phyloP scores from a whole-genome alignment of 2,329 filamentous ascomycete genomes.

The Colletotrichum filicis region DNA sequence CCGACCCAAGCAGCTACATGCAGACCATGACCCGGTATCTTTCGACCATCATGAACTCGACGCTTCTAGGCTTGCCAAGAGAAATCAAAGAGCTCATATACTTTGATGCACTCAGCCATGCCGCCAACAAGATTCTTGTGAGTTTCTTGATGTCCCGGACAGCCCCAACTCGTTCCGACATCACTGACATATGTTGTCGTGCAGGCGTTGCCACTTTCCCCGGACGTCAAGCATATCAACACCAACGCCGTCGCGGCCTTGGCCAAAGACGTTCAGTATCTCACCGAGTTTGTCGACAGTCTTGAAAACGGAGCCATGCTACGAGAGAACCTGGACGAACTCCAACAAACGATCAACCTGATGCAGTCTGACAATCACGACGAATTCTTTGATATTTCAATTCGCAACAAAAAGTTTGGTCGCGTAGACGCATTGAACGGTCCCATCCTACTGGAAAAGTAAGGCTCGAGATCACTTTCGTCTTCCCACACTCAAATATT shows the following conservation, averaged over 20 bases:
- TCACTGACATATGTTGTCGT: not conserved
- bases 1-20: conserved; percentile 92
- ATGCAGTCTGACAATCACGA: conserved; percentile 92
- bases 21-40: conserved; percentile 93
- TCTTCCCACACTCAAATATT: conserved; percentile 33
- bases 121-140: conserved; percentile 85
- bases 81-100: conserved; percentile 99
- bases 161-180: not conserved
- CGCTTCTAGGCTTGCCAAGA: conserved; percentile 89
- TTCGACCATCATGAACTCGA: conserved; percentile 96
- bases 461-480: conserved; percentile 42
- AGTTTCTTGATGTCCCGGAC: conserved; percentile 37
- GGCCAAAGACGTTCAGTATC: conserved; percentile 83
- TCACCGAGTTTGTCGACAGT: conserved; percentile 86
- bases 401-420: conserved; percentile 91
- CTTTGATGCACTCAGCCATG: conserved; percentile 93
- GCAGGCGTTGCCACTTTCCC: conserved; percentile 80
- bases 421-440: conserved; percentile 93
- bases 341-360: conserved; percentile 90
- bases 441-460: conserved; percentile 92
- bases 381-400: conserved; percentile 94
- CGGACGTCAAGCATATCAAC: conserved; percentile 86
- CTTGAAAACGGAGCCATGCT: conserved; percentile 89
- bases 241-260: conserved; percentile 85
- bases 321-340: conserved; percentile 88